A percentile compares a stretch with the other conserved stretches of the same genome.
Conservation (phyloP, 2,329 filamentous ascomycete species). For the Microdochium paspali region DNA sequence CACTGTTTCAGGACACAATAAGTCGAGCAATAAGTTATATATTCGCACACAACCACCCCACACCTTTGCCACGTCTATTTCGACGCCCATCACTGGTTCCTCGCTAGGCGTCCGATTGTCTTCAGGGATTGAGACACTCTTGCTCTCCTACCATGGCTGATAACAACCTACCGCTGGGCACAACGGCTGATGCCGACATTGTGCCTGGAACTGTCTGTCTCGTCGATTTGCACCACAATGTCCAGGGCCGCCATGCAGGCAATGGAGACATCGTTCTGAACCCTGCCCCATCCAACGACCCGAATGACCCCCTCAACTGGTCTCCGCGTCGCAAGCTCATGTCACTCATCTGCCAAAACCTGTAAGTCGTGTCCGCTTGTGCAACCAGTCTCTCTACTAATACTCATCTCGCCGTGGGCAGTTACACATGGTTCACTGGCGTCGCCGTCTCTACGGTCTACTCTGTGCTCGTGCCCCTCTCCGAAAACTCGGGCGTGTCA, state of each 20-base stretch:
- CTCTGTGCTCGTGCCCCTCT: conserved; percentile 18
- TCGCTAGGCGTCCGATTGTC: not conserved
- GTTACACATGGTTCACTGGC: conserved; percentile 27
- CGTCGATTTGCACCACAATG: conserved; percentile 24
- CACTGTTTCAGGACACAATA: no score
- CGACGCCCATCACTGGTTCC: not conserved
- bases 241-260: conserved; percentile 20
- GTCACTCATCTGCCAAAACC: conserved; percentile 15
- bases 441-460: conserved; percentile 23
- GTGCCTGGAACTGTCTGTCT: conserved; percentile 30
- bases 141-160: not conserved
- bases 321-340: conserved; percentile 15
- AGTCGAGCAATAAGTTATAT: no score
- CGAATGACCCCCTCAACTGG: conserved; percentile 46
- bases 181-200: conserved; percentile 6
- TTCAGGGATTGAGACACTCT: not conserved
- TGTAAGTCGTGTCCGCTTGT: conserved; percentile 13
- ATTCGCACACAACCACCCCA: no score
- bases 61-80: no score
- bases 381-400: conserved; percentile 15
- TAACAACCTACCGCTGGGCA: not conserved
- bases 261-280: conserved; percentile 36
- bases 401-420: conserved; percentile 12
- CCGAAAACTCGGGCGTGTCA: conserved; percentile 12
- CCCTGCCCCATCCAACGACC: conserved; percentile 37